Evolutionary conservation across 176 grass and related monocot species (phyloP), one percentile per base, ranked within the genome.

Genomic region (Triticum urartu): DNA sequence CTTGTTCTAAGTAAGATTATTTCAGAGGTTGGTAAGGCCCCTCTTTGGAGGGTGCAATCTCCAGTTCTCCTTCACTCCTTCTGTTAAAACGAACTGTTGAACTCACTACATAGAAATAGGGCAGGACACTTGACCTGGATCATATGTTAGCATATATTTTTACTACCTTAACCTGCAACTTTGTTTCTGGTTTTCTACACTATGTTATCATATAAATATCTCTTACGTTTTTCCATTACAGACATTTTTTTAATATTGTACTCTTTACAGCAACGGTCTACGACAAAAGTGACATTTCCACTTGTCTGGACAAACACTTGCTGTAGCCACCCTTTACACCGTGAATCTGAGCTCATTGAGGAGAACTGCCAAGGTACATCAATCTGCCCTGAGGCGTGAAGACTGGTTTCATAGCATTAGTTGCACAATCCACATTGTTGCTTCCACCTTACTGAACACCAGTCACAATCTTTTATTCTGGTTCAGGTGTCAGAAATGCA

Each of bases 301-400:
- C 88, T 95, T 64, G 93, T 89, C 35, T 98, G 95, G 93, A 98
- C 95, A 83, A 98, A 98, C 79, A 92, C 95, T 13, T 95, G 93
- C 42, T 95, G 95, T 38, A 98, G 95, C 76, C 93, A 98, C 88
- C 95, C 95, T 87, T 86, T 98, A 38, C 95, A 93, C 39, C 88
- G 89, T 39, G 95, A 95, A 38, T 95, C 93, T 13, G 95, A 98
- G 78, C 88, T 95, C 56, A 93, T 93, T 38, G 95, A 95, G 71
- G 89, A 98, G 50, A 92, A 95, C 3, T 93, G 24, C 32, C 78
- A 87, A 72, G 91, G 95, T 95, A 92, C 13, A 79, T n/a, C 28
- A 52, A 38, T 84, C 59, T 80, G 28, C 50, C 64, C 3, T 48
- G 17, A 39, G 63, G 48, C 24, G 3, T 36, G 13, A 75, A 15